Conservation (phyloP, 1,284 basidiomycete species). For the Cutaneotrichosporon sp. region DNA sequence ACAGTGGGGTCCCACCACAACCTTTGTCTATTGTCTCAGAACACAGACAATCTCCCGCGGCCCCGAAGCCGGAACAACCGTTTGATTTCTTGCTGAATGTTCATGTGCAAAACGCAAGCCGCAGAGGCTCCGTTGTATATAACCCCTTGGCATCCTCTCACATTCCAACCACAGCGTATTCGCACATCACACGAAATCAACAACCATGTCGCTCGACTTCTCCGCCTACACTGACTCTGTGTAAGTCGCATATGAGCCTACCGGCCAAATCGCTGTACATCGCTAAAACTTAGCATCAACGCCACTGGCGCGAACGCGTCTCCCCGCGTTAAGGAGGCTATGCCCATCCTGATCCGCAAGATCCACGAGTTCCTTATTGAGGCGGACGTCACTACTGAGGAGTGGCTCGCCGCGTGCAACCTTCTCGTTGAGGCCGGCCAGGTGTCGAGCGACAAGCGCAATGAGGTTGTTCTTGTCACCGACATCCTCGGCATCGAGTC, state of each 20-base stretch:
- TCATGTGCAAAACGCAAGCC: too few relatives aligned
- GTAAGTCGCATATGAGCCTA: too few relatives aligned
- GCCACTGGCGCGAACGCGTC: constrained; percentile 29
- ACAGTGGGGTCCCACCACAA: too few relatives aligned
- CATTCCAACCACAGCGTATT: too few relatives aligned
- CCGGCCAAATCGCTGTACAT: too few relatives aligned
- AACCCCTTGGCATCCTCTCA: too few relatives aligned
- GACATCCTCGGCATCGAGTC: constrained; percentile 47
- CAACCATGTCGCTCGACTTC: constrained; percentile 10
- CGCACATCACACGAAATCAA: constrained; percentile 1
- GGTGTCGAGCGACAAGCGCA: constrained; percentile 41
- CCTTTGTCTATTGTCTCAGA: too few relatives aligned
- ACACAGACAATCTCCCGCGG: too few relatives aligned
- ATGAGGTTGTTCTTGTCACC: constrained; percentile 47
- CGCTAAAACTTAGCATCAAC: constrained; percentile 5
- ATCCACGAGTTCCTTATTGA: constrained; percentile 40
- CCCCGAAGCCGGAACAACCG: too few relatives aligned
- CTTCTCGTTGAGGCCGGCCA: constrained; percentile 43
- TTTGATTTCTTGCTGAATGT: too few relatives aligned
- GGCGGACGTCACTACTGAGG: constrained; percentile 42
- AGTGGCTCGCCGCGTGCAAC: constrained; percentile 45
- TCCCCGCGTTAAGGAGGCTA: constrained; percentile 38
- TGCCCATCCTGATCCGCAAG: constrained; percentile 44
- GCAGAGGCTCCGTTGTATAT: too few relatives aligned
- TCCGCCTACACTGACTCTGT: constrained; percentile 11